Base-by-base conservation (phyloP, 208 protist genomes). In the Leishmania martiniquensis region DNA sequence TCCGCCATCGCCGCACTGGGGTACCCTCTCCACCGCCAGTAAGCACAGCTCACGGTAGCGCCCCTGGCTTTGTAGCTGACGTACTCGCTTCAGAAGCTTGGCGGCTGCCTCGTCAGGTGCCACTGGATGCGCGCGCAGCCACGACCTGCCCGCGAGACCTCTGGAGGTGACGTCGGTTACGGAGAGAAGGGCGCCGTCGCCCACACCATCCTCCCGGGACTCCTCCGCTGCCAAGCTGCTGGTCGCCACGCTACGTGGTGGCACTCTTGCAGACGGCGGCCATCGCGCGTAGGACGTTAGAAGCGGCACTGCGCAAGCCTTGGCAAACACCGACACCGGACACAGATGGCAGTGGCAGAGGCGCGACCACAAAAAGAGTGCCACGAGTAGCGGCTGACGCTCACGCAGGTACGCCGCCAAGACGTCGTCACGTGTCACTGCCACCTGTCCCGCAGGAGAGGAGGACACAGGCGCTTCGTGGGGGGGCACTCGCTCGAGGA, bases 301-400 rank as follows among this genome's bases (percentile, higher is more conserved):
- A 34, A 82, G 78, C 54, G 78, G 72, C 71, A 59, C 72, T 0
- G 78, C 78, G 29, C 47, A 82, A 2, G 44, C 34, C 51, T 29
- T 77, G 7, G 70, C 78, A 54, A 82, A 82, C 4, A 2, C n/a
- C 15, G 55, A 39, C n/a, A 82, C 65, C 2, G 78, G 78, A 12
- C 59, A 72, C 32, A 71, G 32, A 25, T 72, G 59, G n/a, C 47
- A 59, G 72, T 82, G 78, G 54, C 78, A 82, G 63, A 68, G 45
- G 20, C 72, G 78, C 4, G 62, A 72, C 78, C 78, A 82, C 29
- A 73, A 73, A 37, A 82, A 77, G 22, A 82, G 67, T 12, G 78
- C 78, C 20, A 77, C 52, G 39, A 44, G 45, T 10, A 82, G 47
- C 62, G 78, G 78, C 44, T 71, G 20, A 6, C n/a, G 10, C 29